Evolutionary conservation across 371 early-diverging fungal species (phyloP), one percentile per base, ranked within the genome.

Genomic region (Apophysomyces ossiformis): DNA sequence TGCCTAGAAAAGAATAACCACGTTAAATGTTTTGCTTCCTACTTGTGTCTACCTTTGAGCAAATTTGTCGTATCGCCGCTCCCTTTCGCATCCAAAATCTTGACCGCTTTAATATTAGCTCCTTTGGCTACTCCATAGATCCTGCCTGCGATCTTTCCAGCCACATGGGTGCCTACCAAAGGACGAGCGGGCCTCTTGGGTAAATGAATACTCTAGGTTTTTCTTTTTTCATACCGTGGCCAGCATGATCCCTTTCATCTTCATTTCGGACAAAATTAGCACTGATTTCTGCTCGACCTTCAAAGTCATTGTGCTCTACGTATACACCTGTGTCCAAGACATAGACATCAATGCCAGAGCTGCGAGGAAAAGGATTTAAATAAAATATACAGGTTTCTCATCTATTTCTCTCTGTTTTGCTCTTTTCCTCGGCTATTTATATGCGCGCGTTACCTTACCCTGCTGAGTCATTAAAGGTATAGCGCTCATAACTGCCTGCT

Each of bases 201-300:
- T 26, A 26, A 26, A 26, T 26, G 2, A 3, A 26, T 26, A 26
- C 32, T 26, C 32, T 26, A 26, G 32, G 32, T 26, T 26, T 26
- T 3, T 2, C 32, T 26, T 26, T 26, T 26, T 8, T 7, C n/a
- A 56, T 62, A 66, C 74, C 74, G 39, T 82, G 82, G 8, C 82
- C 82, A 21, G 72, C 74, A 7, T 61, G 63, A 44, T 82, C 82
- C 0, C 61, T 64, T 0, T 58, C 68, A 8, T 44, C 39, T 45
- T 77, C 79, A 36, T 60, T 64, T 8, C 57, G 15, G 18, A 84
- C 72, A 61, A 85, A 81, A 59, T 85, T 89, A 46, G 77, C 77
- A 8, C 90, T 92, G 61, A 73, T 74, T 47, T 66, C 70, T 56
- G 95, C 96, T 71, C 93, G 86, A 35, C 91, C 92, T 56, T 78